Conservation (phyloP, 2,329 filamentous ascomycete genomes). For the Fusarium aywerte region DNA sequence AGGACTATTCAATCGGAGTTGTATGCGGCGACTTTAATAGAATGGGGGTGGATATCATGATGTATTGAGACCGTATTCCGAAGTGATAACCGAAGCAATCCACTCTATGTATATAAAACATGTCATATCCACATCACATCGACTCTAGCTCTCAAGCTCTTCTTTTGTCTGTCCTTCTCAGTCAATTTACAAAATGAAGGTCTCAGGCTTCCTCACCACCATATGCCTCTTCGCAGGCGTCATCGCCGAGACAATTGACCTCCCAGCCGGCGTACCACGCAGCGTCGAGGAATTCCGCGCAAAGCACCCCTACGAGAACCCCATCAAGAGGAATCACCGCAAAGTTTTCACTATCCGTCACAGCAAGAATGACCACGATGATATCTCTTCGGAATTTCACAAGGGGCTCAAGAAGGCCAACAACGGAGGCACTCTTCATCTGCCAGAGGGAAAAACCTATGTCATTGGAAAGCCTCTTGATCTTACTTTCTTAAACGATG, state of each 20-base stretch:
- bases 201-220: slow-evolving; percentile 33
- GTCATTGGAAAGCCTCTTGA: slow-evolving; percentile 69
- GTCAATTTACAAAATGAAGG: slow-evolving; percentile 38
- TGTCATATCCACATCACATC: background rate
- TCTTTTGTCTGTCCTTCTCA: background rate
- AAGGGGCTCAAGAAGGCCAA: slow-evolving; percentile 66
- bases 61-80: slow-evolving; percentile 19
- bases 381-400: slow-evolving; percentile 66
- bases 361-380: slow-evolving; percentile 64
- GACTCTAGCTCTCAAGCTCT: background rate
- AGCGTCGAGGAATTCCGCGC: slow-evolving; percentile 36
- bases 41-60: slow-evolving; percentile 6
- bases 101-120: slow-evolving; percentile 23
- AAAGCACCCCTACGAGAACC: slow-evolving; percentile 27
- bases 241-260: slow-evolving; percentile 36
- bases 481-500: slow-evolving; percentile 66
- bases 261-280: slow-evolving; percentile 42
- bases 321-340: slow-evolving; percentile 17
- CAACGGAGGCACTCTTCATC: slow-evolving; percentile 65
- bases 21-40: background rate
- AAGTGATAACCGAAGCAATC: background rate
- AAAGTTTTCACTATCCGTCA: slow-evolving; percentile 28
- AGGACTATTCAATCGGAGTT: background rate
- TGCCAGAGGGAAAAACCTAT: slow-evolving; percentile 64
- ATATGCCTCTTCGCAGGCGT: slow-evolving; percentile 34